Evolutionary conservation across 2,329 filamentous ascomycete species (phyloP), one percentile per base, ranked within the genome.

Genomic region (Aspergillaceae sp.): DNA sequence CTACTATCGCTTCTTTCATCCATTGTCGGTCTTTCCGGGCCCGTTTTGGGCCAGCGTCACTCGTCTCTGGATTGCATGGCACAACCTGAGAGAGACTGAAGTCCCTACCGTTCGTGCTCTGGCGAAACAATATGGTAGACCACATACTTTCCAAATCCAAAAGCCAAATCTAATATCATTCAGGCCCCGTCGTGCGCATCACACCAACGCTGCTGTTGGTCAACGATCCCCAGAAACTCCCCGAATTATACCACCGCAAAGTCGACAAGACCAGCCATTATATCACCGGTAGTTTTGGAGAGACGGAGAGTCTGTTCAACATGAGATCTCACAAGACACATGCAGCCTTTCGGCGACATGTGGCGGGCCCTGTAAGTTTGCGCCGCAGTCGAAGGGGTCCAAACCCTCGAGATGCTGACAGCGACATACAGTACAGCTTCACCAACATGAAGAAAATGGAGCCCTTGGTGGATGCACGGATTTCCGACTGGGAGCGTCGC

Each of bases 371-470:
- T 2, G 63, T 66, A 64, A 37, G 61, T 48, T 27, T 40, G 19
- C 2, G 19, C 30, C 27, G 6, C 28, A 26, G 8, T 32, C 10
- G 11, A 19, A 40, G 29, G 10, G 10, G 5, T 26, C 9, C 27
- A 19, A 4, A 26, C 8, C 7, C 10, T 6, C 3, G 9, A 41
- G 28, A 29, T 7, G 4, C 9, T 45, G 26, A 30, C 29, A 34
- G 37, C 53, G 28, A 54, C 46, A 33, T 45, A 28, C 44, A 65
- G 53, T 81, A 80, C 54, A 74, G 69, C 44, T 77, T 80, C 54
- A 70, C 63, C 40, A 79, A 77, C 52, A 72, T 81, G 52, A 76
- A 75, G 60, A 76, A 72, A 51, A 80, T 79, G 73, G 78, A 82
- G 57, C 73, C 75, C 0, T 52, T 80, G 29, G 66, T 82, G 2